Evolutionary conservation across 352 stramenopile genomes (phyloP).

Genomic region (Phytophthora litchii): DNA sequence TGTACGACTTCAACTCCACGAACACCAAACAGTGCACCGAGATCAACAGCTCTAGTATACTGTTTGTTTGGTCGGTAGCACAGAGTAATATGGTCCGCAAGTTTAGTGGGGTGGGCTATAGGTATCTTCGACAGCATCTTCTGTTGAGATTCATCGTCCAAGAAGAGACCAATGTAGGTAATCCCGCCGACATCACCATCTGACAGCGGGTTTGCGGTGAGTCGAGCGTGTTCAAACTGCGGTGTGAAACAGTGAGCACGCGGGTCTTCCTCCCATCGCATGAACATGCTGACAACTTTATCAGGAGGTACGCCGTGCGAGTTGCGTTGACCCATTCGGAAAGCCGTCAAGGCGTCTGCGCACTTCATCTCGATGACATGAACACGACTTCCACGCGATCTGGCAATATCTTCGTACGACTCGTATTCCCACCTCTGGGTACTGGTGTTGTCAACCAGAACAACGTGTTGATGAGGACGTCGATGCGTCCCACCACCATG

Average conservation of each 20-base stretch:
- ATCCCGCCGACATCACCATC: conserved; percentile 42
- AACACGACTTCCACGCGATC: conserved; percentile 27
- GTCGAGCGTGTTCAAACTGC: conserved; percentile 49
- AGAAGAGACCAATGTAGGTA: conserved; percentile 63
- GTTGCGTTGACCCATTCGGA: conserved; percentile 66
- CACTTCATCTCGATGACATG: conserved; percentile 67
- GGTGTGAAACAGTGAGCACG: conserved; percentile 46
- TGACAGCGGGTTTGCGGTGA: conserved; percentile 59
- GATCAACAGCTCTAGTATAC: conserved; percentile 50
- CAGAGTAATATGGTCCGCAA: conserved; percentile 71
- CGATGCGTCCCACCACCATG: conserved; percentile 2
- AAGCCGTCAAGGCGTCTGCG: conserved; percentile 46
- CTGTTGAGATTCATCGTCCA: conserved; percentile 36
- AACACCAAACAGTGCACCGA: conserved; percentile 48
- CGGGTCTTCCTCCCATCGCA: conserved; percentile 61
- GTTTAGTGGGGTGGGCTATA: conserved; percentile 40
- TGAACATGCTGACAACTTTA: conserved; percentile 77
- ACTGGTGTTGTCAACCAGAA: conserved; percentile 81
- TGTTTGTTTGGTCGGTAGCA: conserved; percentile 63
- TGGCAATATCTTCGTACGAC: conserved; percentile 50
- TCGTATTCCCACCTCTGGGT: conserved; percentile 77
- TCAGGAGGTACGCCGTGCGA: conserved; percentile 62
- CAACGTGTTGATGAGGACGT: conserved; percentile 28
- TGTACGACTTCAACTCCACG: conserved; percentile 46
- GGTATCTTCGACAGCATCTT: conserved; percentile 43